Base-by-base conservation (phyloP, 768 basidiomycete genomes). In the Lactarius trivialis region DNA sequence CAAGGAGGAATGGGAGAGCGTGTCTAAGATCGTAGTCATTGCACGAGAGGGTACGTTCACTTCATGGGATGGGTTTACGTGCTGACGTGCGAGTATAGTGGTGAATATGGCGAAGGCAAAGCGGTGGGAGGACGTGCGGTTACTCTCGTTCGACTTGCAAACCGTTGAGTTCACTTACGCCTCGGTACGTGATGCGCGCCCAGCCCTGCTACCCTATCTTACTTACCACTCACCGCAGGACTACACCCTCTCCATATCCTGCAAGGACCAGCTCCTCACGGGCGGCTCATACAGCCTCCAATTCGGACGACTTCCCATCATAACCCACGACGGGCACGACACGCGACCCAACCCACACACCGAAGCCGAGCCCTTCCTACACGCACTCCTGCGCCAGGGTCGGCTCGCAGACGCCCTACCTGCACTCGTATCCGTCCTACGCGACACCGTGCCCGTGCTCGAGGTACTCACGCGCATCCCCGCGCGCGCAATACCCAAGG, bases 21-120 rank as follows among this genome's bases (percentile, higher is more conserved):
- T 96, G 33, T 91, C 91, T 21, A 95, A 93, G 74, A 93, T 94
- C 82, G 91, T 94, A 14, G 90, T 94, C 30, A 93, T 96, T 59
- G 93, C 93, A 14, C 83, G 91, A 63, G 91, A 94, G 77, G 85
- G 92, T 91, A 70, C 60, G 78, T 69, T n/a, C 53, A 12, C 43
- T 3, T 63, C 17, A 17, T 37, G 14, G 21, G 21, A n/a, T 53
- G 58, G 49, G 50, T 37, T 61, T 19, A 59, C 36, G 45, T 45
- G n/a, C n/a, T n/a, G 50, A 30, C 26, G 34, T 26, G 28, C n/a
- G 11, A 28, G 30, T 61, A 4, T 49, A 92, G 93, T 95, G 43
- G 89, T 87, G 6, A 86, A 89, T 71, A 89, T 95, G 85, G 82
- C 89, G 17, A 85, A 86, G 66, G 79, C 81, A 63, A 83, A 81